These are phyloP conservation scores for Neonectria magnoliae DNA, from an alignment of 2,329 filamentous ascomycete genomes.

Conservation along the genomic window DNA sequence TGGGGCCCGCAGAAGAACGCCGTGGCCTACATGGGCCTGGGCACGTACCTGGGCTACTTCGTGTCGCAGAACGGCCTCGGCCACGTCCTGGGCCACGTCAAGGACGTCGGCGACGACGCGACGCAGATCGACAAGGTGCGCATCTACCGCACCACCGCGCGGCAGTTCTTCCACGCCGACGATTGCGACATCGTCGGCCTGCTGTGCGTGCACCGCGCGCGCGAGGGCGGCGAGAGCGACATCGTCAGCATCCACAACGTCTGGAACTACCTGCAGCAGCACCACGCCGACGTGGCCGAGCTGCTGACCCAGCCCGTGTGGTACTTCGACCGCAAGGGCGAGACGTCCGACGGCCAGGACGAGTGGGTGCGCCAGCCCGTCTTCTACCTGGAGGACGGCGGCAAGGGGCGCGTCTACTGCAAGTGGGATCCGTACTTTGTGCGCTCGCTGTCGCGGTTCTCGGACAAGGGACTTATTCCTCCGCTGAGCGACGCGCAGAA, in stretches of 20 bases:
- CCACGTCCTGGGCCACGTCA: constrained; percentile 89
- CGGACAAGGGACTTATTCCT: constrained; percentile 76
- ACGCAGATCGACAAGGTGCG: constrained; percentile 85
- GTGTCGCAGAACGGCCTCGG: constrained; percentile 86
- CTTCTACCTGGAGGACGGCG: constrained; percentile 78
- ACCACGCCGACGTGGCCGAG: constrained; percentile 82
- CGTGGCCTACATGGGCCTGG: constrained; percentile 89
- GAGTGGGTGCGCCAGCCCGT: constrained; percentile 78
- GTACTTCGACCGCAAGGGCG: constrained; percentile 94
- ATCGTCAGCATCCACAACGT: constrained; percentile 82
- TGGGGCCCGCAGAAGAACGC: constrained; percentile 86
- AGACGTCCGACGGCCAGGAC: constrained; percentile 78
- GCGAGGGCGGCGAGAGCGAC: constrained; percentile 86
- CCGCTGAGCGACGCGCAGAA: constrained; percentile 74
- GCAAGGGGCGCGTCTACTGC: constrained; percentile 62
- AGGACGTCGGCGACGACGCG: constrained; percentile 85
- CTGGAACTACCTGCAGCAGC: constrained; percentile 80
- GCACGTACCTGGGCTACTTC: constrained; percentile 87
- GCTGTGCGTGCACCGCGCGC: constrained; percentile 80
- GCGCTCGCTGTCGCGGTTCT: constrained; percentile 78
- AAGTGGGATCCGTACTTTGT: constrained; percentile 96
- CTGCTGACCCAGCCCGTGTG: constrained; percentile 80
- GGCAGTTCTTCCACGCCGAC: constrained; percentile 70
- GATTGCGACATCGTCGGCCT: constrained; percentile 85
- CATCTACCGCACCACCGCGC: constrained; percentile 87